Evolutionary conservation across 1,284 basidiomycete genomes (phyloP).

Genomic region (Rugosomyces carneus): DNA sequence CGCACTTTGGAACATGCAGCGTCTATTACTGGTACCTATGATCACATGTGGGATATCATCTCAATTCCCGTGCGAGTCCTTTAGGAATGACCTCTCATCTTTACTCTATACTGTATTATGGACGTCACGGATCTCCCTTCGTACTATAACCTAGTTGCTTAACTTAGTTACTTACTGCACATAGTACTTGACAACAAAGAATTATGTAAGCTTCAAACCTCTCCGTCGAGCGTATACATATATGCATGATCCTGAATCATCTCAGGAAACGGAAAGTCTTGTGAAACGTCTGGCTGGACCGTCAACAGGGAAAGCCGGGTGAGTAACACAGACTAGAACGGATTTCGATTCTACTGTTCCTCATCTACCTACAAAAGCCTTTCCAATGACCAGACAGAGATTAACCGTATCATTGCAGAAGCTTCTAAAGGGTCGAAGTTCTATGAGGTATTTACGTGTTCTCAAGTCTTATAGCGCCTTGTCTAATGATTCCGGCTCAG

Average conservation of each 20-base stretch:
- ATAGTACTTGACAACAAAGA: too few species aligned
- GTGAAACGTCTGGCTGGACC: slow-evolving; percentile 71
- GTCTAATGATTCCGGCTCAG: slow-evolving; percentile 27
- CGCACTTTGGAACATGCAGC: neutral
- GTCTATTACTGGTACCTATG: neutral
- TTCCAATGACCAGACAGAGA: slow-evolving; percentile 71
- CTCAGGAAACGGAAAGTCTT: slow-evolving; percentile 62
- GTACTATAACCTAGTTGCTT: too few species aligned
- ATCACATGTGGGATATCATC: slow-evolving; percentile 8
- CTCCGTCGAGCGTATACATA: neutral
- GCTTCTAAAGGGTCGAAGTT: slow-evolving; percentile 81
- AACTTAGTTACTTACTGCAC: too few species aligned
- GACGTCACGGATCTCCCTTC: too few species aligned
- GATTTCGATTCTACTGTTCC: neutral
- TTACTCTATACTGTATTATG: too few species aligned
- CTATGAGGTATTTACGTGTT: slow-evolving; percentile 54
- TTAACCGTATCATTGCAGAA: slow-evolving; percentile 75
- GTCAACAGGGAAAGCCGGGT: slow-evolving; percentile 75
- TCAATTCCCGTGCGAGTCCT: slow-evolving; percentile 5
- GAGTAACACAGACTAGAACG: slow-evolving; percentile 15
- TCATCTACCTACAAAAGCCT: slow-evolving; percentile 38
- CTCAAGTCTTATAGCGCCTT: neutral
- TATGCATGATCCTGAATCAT: slow-evolving; percentile 19
- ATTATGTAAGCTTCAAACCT: neutral
- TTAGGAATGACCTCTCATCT: neutral